Conservation (phyloP, 108 stramenopile genomes). For the Cyclostephanos invisitatus region DNA sequence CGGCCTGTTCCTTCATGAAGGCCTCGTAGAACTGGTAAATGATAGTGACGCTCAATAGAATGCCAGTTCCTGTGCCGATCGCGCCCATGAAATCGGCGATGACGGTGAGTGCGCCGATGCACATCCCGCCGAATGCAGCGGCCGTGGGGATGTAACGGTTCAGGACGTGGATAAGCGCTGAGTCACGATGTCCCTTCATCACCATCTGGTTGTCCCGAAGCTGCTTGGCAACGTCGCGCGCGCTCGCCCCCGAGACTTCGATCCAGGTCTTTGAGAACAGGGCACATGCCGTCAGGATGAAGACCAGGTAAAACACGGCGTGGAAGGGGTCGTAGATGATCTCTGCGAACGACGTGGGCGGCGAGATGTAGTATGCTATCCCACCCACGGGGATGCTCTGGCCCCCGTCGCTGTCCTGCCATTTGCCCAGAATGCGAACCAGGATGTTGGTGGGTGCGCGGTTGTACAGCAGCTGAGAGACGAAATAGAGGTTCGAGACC, state of each 20-base stretch:
- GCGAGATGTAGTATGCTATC: slow-evolving; percentile 99
- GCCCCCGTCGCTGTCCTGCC: slow-evolving; percentile 97
- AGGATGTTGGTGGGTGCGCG: slow-evolving; percentile 95
- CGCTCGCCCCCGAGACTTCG: slow-evolving; percentile 95
- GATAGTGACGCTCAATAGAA: slow-evolving; percentile 97
- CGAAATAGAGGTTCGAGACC: slow-evolving; percentile 98
- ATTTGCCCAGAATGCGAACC: slow-evolving; percentile 97
- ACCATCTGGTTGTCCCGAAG: slow-evolving; percentile 98
- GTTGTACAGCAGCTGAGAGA: slow-evolving; percentile 98
- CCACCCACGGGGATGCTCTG: slow-evolving; percentile 96
- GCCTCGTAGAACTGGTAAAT: slow-evolving; percentile 98
- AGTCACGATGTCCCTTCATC: slow-evolving; percentile 98
- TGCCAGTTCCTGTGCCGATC: slow-evolving; percentile 98
- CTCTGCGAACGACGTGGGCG: slow-evolving; percentile 90
- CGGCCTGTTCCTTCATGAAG: slow-evolving; percentile 80
- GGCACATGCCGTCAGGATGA: slow-evolving; percentile 97
- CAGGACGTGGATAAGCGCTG: slow-evolving; percentile 94
- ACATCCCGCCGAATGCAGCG: slow-evolving; percentile 99
- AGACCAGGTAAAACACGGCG: slow-evolving; percentile 97
- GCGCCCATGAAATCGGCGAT: slow-evolving; percentile 98
- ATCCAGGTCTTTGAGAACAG: slow-evolving; percentile 99
- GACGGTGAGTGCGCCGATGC: slow-evolving; percentile 97
- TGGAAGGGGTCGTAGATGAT: slow-evolving; percentile 98
- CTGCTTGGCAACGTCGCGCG: slow-evolving; percentile 99
- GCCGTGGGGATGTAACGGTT: slow-evolving; percentile 99